Evolutionary conservation across 805 yeast genomes (phyloP).

Genomic region (Wickerhamomyces silvicola): DNA sequence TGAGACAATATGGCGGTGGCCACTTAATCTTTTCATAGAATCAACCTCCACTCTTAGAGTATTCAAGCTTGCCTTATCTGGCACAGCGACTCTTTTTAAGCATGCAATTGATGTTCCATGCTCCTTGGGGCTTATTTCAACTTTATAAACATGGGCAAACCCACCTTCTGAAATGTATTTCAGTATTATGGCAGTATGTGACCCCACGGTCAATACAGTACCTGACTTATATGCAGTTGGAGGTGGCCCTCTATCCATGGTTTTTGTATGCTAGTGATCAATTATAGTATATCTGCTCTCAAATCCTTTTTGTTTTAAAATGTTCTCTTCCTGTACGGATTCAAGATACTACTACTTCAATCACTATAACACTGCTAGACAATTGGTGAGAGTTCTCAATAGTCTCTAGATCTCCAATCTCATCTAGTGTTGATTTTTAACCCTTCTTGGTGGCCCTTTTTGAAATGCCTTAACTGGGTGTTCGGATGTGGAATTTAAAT

Average conservation of each 20-base stretch:
- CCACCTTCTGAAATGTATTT: conserved; percentile 87
- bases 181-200: conserved; percentile 63
- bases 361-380: too few relatives aligned
- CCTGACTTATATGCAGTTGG: conserved; percentile 68
- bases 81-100: conserved; percentile 91
- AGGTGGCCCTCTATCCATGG: conserved; percentile 36
- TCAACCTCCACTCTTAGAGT: conserved; percentile 91
- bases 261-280: too few relatives aligned
- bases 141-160: conserved; percentile 90
- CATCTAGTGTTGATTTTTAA: too few relatives aligned
- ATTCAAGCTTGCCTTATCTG: conserved; percentile 78
- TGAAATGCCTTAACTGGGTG: too few relatives aligned
- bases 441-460: too few relatives aligned
- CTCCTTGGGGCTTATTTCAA: conserved; percentile 56
- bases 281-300: too few relatives aligned
- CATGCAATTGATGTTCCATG: conserved; percentile 60
- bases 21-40: conserved; percentile 86
- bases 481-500: too few relatives aligned
- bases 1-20: conserved; percentile 73
- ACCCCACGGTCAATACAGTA: conserved; percentile 73
- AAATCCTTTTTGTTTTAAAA: too few relatives aligned
- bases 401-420: too few relatives aligned
- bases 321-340: too few relatives aligned
- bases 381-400: too few relatives aligned
- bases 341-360: too few relatives aligned